A percentile compares a stretch with the other conserved stretches of the same genome.
Conservation (phyloP, 2,329 filamentous ascomycete species). For the Bipolaris zeicola region DNA sequence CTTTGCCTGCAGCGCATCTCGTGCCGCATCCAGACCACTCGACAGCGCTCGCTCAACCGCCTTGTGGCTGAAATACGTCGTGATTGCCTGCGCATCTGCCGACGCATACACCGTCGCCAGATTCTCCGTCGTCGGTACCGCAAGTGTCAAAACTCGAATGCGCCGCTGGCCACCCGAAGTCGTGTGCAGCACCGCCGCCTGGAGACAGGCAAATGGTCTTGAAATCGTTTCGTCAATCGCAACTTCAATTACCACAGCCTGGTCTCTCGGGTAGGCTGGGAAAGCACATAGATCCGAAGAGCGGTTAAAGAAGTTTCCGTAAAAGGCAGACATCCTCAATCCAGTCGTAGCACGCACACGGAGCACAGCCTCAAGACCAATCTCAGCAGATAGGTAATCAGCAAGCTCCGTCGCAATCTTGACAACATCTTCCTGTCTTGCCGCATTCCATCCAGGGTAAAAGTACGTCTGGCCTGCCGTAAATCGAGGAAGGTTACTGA, state of each 20-base stretch:
- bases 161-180: conserved; percentile 96
- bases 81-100: conserved; percentile 91
- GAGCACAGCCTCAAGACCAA: conserved; percentile 93
- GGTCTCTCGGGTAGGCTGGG: conserved; percentile 95
- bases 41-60: conserved; percentile 89
- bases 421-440: conserved; percentile 90
- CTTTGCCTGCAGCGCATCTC: conserved; percentile 90
- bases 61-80: conserved; percentile 95
- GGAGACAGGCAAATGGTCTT: conserved; percentile 81
- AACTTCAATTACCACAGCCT: conserved; percentile 97
- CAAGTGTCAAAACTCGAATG: conserved; percentile 91
- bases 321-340: conserved; percentile 95
- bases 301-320: conserved; percentile 99
- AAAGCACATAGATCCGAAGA: conserved; percentile 97
- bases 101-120: conserved; percentile 92
- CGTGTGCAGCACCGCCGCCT: conserved; percentile 93
- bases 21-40: conserved; percentile 84
- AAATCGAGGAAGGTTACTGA: conserved; percentile 94
- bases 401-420: conserved; percentile 98
- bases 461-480: conserved; percentile 98
- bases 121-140: conserved; percentile 88
- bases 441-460: conserved; percentile 97
- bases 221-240: conserved; percentile 94
- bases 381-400: conserved; percentile 94
- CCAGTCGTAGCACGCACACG: conserved; percentile 94